Evolutionary conservation across 2,329 filamentous ascomycete species (phyloP).

Genomic region (Laburnicola sp.): DNA sequence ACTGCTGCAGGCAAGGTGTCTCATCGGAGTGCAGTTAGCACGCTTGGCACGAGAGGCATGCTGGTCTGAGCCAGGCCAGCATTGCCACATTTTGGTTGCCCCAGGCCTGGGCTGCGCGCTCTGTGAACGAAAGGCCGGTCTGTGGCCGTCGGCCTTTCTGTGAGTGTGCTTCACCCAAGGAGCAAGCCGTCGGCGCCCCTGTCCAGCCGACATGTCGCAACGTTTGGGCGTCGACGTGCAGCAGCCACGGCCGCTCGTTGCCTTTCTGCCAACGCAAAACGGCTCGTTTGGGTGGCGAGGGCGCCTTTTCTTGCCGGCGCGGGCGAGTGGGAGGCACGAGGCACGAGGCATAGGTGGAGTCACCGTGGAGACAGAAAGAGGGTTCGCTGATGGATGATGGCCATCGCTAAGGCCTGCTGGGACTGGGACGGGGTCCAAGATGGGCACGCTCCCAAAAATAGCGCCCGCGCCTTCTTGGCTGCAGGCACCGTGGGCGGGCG

Average conservation of each 20-base stretch:
- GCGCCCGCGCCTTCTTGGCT: slow-evolving; percentile 15
- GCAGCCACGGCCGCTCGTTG: slow-evolving; percentile 35
- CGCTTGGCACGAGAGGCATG: slow-evolving; percentile 9
- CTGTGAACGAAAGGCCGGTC: slow-evolving; percentile 16
- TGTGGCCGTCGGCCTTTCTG: slow-evolving; percentile 17
- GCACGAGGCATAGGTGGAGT: slow-evolving; percentile 4
- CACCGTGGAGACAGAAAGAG: neutral
- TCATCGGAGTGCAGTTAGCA: slow-evolving; percentile 11
- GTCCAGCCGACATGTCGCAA: slow-evolving; percentile 17
- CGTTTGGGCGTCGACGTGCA: slow-evolving; percentile 35
- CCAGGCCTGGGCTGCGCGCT: slow-evolving; percentile 26
- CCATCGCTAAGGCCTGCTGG: slow-evolving; percentile 24
- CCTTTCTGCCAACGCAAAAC: slow-evolving; percentile 30
- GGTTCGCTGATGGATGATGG: slow-evolving; percentile 27
- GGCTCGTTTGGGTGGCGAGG: slow-evolving; percentile 23
- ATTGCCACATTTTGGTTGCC: slow-evolving; percentile 14
- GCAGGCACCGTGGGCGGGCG: slow-evolving; percentile 3
- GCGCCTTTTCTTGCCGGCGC: slow-evolving; percentile 8
- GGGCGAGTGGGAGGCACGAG: slow-evolving; percentile 17
- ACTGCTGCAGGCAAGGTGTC: slow-evolving; percentile 20
- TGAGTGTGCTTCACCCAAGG: neutral
- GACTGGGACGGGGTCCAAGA: slow-evolving; percentile 25
- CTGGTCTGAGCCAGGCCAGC: slow-evolving; percentile 13
- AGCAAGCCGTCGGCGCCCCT: slow-evolving; percentile 16
- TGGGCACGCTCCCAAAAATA: slow-evolving; percentile 32